These are phyloP conservation scores for Phytophthora agathidicida DNA, from an alignment of 352 stramenopile species.

Conservation along the genomic window DNA sequence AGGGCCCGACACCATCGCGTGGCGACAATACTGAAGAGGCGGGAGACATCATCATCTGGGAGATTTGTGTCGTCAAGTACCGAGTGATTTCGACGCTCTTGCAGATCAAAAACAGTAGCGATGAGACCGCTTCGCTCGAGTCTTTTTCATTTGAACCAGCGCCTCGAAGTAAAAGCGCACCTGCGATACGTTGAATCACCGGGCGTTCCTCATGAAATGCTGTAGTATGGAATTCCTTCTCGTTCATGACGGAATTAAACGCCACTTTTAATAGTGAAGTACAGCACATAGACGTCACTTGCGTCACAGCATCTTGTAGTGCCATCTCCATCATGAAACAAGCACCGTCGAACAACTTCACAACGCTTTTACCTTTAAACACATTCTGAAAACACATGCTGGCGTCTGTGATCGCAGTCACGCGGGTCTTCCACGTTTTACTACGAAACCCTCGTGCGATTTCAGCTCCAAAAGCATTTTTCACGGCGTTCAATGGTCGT, in stretches of 20 bases:
- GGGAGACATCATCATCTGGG: conserved; percentile 42
- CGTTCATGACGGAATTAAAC: conserved; percentile 62
- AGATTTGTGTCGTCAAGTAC: conserved; percentile 64
- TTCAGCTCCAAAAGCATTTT: conserved; percentile 56
- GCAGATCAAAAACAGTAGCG: conserved; percentile 81
- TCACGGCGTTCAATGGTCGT: conserved; percentile 26
- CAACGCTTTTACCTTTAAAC: conserved; percentile 34
- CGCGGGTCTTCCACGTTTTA: conserved; percentile 67
- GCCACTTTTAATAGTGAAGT: conserved; percentile 64
- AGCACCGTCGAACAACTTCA: conserved; percentile 70
- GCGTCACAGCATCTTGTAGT: conserved; percentile 64
- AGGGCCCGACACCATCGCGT: not conserved
- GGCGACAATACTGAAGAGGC: conserved; percentile 8
- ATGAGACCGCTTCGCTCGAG: conserved; percentile 72
- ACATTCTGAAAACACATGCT: conserved; percentile 56
- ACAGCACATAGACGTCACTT: conserved; percentile 69
- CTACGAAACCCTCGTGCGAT: conserved; percentile 55
- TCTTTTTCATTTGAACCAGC: conserved; percentile 83
- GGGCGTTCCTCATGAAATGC: conserved; percentile 64
- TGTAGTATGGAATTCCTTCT: conserved; percentile 63
- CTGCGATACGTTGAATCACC: conserved; percentile 51
- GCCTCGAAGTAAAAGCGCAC: conserved; percentile 51
- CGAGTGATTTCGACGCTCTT: conserved; percentile 77
- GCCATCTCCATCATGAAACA: conserved; percentile 65
- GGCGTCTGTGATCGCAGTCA: conserved; percentile 60